phyloP scores from a whole-genome alignment of 306 rosid genomes.

The Begonia fuchsioides region DNA sequence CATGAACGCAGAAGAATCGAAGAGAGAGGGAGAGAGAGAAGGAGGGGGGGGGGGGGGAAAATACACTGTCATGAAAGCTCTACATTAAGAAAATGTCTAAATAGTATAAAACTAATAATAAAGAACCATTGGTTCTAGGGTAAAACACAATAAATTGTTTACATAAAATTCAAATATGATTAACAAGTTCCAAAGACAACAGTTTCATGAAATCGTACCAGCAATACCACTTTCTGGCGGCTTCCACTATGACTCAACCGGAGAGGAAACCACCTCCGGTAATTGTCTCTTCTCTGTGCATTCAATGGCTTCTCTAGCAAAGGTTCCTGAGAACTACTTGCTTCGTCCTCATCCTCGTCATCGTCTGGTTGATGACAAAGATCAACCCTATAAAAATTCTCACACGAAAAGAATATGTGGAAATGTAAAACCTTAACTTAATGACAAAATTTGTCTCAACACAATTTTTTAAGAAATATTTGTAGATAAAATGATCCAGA shows the following conservation, averaged over 20 bases:
- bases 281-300: constrained; percentile 28
- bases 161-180: background rate
- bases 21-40: too few relatives aligned
- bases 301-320: constrained; percentile 47
- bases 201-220: constrained; percentile 28
- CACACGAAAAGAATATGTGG: constrained; percentile 12
- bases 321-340: constrained; percentile 45
- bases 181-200: background rate
- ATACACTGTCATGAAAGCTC: too few relatives aligned
- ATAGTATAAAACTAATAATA: too few relatives aligned
- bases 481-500: too few relatives aligned
- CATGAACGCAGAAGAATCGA: too few relatives aligned
- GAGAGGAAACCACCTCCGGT: constrained; percentile 59
- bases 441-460: too few relatives aligned
- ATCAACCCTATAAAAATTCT: constrained; percentile 59
- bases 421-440: constrained; percentile 7
- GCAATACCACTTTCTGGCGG: constrained; percentile 68
- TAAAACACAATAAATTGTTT: too few relatives aligned
- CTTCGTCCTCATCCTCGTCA: constrained; percentile 75
- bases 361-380: constrained; percentile 90
- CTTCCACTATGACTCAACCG: constrained; percentile 48
- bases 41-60: too few relatives aligned
- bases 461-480: too few relatives aligned
- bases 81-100: too few relatives aligned
- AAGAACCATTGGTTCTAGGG: too few relatives aligned